phyloP scores from a whole-genome alignment of 2,329 filamentous ascomycete species.

The Lachnellula arida region DNA sequence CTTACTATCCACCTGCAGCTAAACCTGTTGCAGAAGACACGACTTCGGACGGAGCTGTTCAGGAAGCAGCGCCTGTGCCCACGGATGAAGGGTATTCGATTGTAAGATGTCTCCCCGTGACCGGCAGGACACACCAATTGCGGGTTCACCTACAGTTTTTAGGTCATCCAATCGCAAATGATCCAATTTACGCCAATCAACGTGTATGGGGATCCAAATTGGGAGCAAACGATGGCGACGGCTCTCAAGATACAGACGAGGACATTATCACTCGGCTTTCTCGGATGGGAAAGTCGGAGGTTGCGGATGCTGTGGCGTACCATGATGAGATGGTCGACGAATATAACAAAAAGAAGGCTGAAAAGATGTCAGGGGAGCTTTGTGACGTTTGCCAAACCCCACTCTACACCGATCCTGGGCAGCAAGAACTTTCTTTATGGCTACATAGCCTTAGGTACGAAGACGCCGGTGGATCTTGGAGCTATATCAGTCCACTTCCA shows the following conservation, averaged over 20 bases:
- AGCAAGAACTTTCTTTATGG: constrained; percentile 88
- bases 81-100: constrained; percentile 75
- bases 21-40: constrained; percentile 44
- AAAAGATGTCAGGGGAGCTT: constrained; percentile 82
- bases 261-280: constrained; percentile 82
- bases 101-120: constrained; percentile 88
- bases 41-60: background rate
- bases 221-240: constrained; percentile 62
- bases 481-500: constrained; percentile 79
- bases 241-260: constrained; percentile 69
- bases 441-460: constrained; percentile 89
- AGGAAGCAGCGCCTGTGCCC: background rate
- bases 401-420: constrained; percentile 86
- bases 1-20: constrained; percentile 9
- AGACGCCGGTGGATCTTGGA: constrained; percentile 77
- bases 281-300: constrained; percentile 90
- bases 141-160: constrained; percentile 92
- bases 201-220: constrained; percentile 83
- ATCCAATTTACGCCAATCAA: constrained; percentile 95
- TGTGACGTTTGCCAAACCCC: constrained; percentile 82
- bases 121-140: constrained; percentile 90
- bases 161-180: constrained; percentile 92
- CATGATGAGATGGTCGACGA: constrained; percentile 89
- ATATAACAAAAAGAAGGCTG: constrained; percentile 86
- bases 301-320: constrained; percentile 85